A percentile compares a stretch with the other conserved stretches of the same genome.
Conservation (phyloP, 495 filamentous ascomycete species). For the Glarea lozoyensis region DNA sequence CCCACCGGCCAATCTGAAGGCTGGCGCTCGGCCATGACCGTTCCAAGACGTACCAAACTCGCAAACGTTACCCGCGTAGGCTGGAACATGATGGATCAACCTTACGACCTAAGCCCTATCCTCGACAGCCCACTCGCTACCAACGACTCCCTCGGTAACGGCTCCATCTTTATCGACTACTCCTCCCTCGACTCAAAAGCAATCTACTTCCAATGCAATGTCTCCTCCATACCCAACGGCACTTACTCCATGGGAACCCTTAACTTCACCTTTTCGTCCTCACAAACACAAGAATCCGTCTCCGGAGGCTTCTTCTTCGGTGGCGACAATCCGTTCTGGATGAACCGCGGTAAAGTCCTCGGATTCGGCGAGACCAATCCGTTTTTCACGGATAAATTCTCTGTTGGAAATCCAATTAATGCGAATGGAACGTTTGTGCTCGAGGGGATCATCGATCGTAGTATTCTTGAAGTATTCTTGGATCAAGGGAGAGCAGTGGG, state of each 20-base stretch:
- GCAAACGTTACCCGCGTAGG: slow-evolving; percentile 32
- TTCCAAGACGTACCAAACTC: slow-evolving; percentile 35
- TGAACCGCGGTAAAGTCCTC: slow-evolving; percentile 32
- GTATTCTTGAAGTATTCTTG: slow-evolving; percentile 42
- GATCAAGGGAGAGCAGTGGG: slow-evolving; percentile 33
- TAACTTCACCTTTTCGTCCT: slow-evolving; percentile 42
- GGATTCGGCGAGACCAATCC: slow-evolving; percentile 31
- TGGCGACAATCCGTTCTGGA: slow-evolving; percentile 36
- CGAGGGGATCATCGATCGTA: slow-evolving; percentile 37
- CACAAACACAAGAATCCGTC: slow-evolving; percentile 34
- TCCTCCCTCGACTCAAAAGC: slow-evolving; percentile 30
- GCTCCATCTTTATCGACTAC: slow-evolving; percentile 31
- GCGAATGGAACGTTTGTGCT: slow-evolving; percentile 24
- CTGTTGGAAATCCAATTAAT: slow-evolving; percentile 26
- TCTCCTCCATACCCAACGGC: slow-evolving; percentile 28
- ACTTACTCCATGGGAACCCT: slow-evolving; percentile 29
- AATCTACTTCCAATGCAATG: slow-evolving; percentile 35
- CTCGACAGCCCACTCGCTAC: slow-evolving; percentile 22
- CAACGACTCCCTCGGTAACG: slow-evolving; percentile 25
- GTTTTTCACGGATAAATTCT: slow-evolving; percentile 42
- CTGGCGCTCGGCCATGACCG: slow-evolving; percentile 43
- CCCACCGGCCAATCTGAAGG: slow-evolving; percentile 37
- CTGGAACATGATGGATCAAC: slow-evolving; percentile 33
- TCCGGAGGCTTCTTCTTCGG: slow-evolving; percentile 36
- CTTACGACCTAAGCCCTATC: slow-evolving; percentile 29